phyloP scores from a whole-genome alignment of 2,329 filamentous ascomycete species.

The Hymenoscyphus salicellus region DNA sequence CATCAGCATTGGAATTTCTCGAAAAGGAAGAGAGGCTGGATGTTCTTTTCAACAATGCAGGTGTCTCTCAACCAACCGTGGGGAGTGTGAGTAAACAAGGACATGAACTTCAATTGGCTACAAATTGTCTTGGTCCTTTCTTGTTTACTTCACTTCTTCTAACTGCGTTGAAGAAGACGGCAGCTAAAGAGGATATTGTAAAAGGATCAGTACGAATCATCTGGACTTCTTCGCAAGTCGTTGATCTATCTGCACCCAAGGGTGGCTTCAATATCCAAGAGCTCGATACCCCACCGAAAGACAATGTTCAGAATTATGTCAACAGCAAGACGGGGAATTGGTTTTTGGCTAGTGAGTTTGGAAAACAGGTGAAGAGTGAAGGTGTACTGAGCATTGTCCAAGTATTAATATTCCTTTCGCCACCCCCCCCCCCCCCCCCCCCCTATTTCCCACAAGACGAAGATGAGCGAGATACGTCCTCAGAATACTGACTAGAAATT shows the following conservation, averaged over 20 bases:
- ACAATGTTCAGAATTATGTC: background rate
- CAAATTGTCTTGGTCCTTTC: conserved; percentile 39
- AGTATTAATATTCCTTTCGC: background rate
- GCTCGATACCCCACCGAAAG: background rate
- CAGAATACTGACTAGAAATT: background rate
- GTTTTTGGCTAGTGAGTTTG: conserved; percentile 3
- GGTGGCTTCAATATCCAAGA: conserved; percentile 18
- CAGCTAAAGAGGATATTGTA: background rate
- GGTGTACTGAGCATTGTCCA: background rate
- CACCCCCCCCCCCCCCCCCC: background rate
- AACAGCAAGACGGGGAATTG: background rate
- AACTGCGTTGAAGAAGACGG: conserved; percentile 18
- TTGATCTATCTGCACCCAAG: conserved; percentile 16
- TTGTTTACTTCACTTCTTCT: conserved; percentile 38
- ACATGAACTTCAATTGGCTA: conserved; percentile 37
- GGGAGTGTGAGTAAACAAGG: conserved; percentile 34
- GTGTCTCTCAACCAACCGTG: conserved; percentile 35
- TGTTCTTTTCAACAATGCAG: conserved; percentile 41
- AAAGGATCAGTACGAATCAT: conserved; percentile 21
- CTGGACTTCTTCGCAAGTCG: conserved; percentile 21
- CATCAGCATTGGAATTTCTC: conserved; percentile 36
- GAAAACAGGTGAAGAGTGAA: background rate
- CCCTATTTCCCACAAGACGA: background rate
- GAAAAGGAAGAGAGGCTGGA: conserved; percentile 38
- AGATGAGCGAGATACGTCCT: background rate